Evolutionary conservation across 768 basidiomycete species (phyloP), one percentile per base, ranked within the genome.

Genomic region (Russula brevipes): DNA sequence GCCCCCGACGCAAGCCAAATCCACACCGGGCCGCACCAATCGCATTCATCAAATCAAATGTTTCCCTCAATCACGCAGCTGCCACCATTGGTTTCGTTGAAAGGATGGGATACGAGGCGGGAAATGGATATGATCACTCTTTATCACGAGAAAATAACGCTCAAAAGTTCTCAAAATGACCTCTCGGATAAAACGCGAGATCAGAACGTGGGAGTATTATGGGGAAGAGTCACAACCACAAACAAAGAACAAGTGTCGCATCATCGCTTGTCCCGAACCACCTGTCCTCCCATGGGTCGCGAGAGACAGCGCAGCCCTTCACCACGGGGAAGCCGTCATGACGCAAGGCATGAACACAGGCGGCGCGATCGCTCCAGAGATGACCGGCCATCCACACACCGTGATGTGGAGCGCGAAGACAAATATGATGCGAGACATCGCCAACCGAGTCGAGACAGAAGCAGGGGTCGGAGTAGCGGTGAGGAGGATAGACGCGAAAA

Each of bases 401-500:
- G 50, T 49, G 53, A 57, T 35, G 49, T 36, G 51, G 64, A 61
- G 35, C 69, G 66, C 12, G 70, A 69, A 16, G 69, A 66, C 16
- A 68, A 66, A 10, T n/a, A 61, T 42, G 71, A 72, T 30, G 65
- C 67, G 53, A 66, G 66, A 50, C 66, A 60, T 54, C 54, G 70
- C 44, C 69, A 61, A 35, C 64, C 70, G 24, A 72, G 69, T n/a
- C 66, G 70, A 49, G 70, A 70, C 16, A 68, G 71, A 56, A 70
- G 70, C n/a, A 66, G 73, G 36, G 74, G 74, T 10, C 71, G 72
- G 61, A 76, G 77, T 61, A 69, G 68, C 46, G 50, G 62, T 57
- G 47, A 64, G 57, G 61, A 68, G 49, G 53, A 66, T 66, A 57
- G 63, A 14, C 57, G 16, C 24, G 62, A 63, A 70, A 66, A 76